Conservation (phyloP, 2,329 filamentous ascomycete genomes). For the Fusarium algeriense region DNA sequence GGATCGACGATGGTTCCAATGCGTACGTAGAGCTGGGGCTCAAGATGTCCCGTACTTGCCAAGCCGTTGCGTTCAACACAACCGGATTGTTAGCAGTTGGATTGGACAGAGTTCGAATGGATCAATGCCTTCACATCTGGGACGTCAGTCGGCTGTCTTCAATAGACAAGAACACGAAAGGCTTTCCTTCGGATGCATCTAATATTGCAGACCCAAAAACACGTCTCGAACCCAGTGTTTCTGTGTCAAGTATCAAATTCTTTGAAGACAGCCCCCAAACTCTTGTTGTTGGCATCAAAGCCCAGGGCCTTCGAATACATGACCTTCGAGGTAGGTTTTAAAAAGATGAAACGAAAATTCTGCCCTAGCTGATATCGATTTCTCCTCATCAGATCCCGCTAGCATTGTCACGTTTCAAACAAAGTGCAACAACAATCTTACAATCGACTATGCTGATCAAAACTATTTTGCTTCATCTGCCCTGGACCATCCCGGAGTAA, state of each 20-base stretch:
- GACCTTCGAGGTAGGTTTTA: constrained; percentile 75
- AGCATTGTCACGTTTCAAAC: constrained; percentile 72
- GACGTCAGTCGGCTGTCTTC: constrained; percentile 75
- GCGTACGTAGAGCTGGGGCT: constrained; percentile 75
- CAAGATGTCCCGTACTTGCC: constrained; percentile 81
- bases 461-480: constrained; percentile 89
- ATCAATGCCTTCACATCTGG: constrained; percentile 86
- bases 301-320: constrained; percentile 80
- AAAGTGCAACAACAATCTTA: constrained; percentile 76
- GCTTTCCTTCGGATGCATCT: constrained; percentile 64
- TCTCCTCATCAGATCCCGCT: constrained; percentile 56
- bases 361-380: not conserved
- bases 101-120: constrained; percentile 83
- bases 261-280: constrained; percentile 82
- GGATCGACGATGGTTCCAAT: constrained; percentile 77
- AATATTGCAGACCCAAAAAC: constrained; percentile 68
- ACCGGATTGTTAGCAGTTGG: constrained; percentile 80
- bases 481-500: constrained; percentile 78
- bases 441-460: constrained; percentile 82
- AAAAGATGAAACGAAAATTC: not conserved
- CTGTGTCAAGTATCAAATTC: constrained; percentile 86
- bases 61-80: constrained; percentile 83
- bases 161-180: constrained; percentile 60
- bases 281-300: constrained; percentile 80
- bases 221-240: constrained; percentile 73